Evolutionary conservation across 2,329 filamentous ascomycete species (phyloP), one percentile per base, ranked within the genome.

Genomic region (Amesomyces nigricolor): DNA sequence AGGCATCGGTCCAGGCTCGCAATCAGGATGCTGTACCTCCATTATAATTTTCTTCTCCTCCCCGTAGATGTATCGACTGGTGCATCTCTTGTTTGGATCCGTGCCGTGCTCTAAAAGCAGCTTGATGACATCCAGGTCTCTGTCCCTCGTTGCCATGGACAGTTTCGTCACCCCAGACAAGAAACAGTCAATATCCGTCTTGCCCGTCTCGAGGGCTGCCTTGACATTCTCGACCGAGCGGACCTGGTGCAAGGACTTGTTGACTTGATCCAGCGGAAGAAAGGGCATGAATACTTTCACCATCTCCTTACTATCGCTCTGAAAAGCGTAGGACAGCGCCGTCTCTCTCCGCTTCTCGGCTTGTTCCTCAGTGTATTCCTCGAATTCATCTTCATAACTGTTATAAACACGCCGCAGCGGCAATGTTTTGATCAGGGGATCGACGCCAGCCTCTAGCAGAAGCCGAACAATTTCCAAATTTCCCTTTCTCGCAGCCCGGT

Each of bases 401-500:
- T 49, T 19, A 29, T 29, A 47, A 2, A 5, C 22, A 11, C 38
- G 13, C 37, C 30, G 29, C 3, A 49, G 42, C 53, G 39, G 53
- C 5, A 5, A 40, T 5, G 47, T 40, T n/a, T 49, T 49, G 47
- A 49, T 40, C 14, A 49, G 9, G 17, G 47, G 45, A 35, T 59
- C 44, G 13, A 40, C 44, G n/a, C 53, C 42, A 32, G 46, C 43
- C n/a, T 47, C 17, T 22, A 59, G 38, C 16, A 59, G 11, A 5
- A 52, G 19, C 26, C 22, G 43, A 6, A 46, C 53, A 5, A 49
- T 37, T 3, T 32, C 45, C 7, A 29, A 8, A 9, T 51, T 42
- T 2, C 50, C 47, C 0, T 54, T 19, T n/a, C 3, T 14, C 2
- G 47, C 54, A 6, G 57, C 57, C 38, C 54, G 46, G 47, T 59